phyloP scores from a whole-genome alignment of 78 protist species.

The Dictyostelium purpureum region DNA sequence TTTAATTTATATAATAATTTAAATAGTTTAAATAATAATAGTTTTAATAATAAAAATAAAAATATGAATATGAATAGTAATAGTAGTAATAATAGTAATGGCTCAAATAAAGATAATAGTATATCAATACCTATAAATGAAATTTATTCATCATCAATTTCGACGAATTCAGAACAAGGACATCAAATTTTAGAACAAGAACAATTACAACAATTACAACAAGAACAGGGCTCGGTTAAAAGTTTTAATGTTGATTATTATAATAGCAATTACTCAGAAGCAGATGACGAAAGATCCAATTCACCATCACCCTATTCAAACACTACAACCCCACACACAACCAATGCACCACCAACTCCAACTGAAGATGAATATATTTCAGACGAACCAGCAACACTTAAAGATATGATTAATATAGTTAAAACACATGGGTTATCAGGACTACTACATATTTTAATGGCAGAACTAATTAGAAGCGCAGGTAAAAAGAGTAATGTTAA shows the following conservation, averaged over 20 bases:
- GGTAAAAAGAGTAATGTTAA: constrained; percentile 59
- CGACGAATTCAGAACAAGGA: too few species aligned
- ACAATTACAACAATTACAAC: too few species aligned
- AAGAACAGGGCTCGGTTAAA: too few species aligned
- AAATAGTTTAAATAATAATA: background rate
- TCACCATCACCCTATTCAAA: background rate
- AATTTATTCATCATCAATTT: background rate
- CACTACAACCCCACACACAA: constrained; percentile 2
- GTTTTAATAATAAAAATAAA: background rate
- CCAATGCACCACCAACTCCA: constrained; percentile 28
- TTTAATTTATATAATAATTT: background rate
- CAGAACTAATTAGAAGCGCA: constrained; percentile 55
- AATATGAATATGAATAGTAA: background rate
- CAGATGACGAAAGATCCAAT: constrained; percentile 20
- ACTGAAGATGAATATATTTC: background rate
- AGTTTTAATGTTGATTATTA: background rate
- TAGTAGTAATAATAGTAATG: background rate
- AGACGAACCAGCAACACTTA: background rate
- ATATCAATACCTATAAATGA: background rate
- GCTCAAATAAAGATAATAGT: background rate
- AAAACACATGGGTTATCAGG: constrained; percentile 56
- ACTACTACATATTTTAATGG: constrained; percentile 46
- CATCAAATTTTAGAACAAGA: too few species aligned
- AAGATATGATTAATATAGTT: constrained; percentile 22
- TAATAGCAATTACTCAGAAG: background rate